phyloP scores from a whole-genome alignment of 2,329 filamentous ascomycete genomes.

The Hansfordia pulvinata region DNA sequence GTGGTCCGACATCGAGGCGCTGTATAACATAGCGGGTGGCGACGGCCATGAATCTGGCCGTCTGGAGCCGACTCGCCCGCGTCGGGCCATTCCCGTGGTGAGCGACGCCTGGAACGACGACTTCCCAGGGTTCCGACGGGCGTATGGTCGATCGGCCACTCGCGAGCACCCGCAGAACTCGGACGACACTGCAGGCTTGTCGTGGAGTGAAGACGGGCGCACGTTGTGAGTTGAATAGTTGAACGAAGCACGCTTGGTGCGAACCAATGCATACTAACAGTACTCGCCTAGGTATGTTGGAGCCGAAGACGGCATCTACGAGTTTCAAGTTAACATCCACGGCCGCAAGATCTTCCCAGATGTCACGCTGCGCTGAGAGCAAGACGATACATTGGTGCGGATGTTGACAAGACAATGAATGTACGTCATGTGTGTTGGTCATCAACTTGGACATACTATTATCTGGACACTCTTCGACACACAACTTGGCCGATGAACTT shows the following conservation, averaged over 20 bases:
- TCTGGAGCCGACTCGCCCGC: conserved; percentile 12
- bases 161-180: conserved; percentile 29
- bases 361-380: conserved; percentile 33
- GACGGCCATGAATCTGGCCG: conserved; percentile 10
- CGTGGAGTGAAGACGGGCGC: conserved; percentile 48
- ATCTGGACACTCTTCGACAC: no score
- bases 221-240: conserved; percentile 33
- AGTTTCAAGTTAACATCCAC: conserved; percentile 53
- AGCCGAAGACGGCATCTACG: conserved; percentile 62
- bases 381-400: no score
- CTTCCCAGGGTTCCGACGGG: conserved; percentile 11
- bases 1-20: conserved; percentile 27
- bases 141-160: conserved; percentile 13
- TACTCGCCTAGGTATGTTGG: conserved; percentile 37
- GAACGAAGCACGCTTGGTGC: neutral
- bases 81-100: conserved; percentile 14
- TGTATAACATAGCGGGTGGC: conserved; percentile 22
- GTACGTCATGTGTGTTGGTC: no score
- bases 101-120: conserved; percentile 18
- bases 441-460: no score
- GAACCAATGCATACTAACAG: neutral
- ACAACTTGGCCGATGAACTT: no score
- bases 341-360: conserved; percentile 46
- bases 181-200: conserved; percentile 46
- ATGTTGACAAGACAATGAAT: no score